Base-by-base conservation (phyloP, 2,329 filamentous ascomycete genomes). In the Fusarium acutatum region DNA sequence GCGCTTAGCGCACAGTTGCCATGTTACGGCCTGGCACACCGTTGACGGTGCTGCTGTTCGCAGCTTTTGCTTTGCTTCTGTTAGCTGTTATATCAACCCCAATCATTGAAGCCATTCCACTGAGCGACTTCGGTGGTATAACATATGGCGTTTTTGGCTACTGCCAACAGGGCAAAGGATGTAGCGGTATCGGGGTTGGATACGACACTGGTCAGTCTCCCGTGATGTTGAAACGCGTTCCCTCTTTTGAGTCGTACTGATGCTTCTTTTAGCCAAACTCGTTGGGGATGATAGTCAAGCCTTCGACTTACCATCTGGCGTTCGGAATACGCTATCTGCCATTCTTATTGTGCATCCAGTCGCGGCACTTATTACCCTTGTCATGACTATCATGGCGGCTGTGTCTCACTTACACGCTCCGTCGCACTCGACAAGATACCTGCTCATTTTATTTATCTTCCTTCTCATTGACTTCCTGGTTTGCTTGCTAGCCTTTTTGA, bases 21-120 rank as follows among this genome's bases (percentile, higher is more conserved):
- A 94, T 97, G 90, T 87, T 98, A 82, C 94, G 95, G 80, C 95
- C 96, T 71, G 96, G 96, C 71, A 98, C 96, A 69, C 96, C 96
- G 76, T 86, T 99, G 81, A 92, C 95, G 76, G 86, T 97, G 76
- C 86, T 98, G 81, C 92, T 98, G 79, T 89, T 97, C 72, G 88
- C 89, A 79, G 95, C 96, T 74, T 98, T 99, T 83, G 92, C 88
- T 72, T 87, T 98, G 71, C 88, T 98, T 59, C 86, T 98, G 52
- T 87, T 99, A 43, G 94, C 95, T 52, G 94, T 95, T 43, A 85
- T 99, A n/a, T 97, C 96, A 3, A 95, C 94, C 1, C 96, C 96
- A 24, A 91, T 99, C 75, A 92, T 98, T 80, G 91, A 93, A 79
- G 88, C 87, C 32, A 97, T 99, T 52, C 94, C 95, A 15, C 87